Conservation (phyloP, 352 stramenopile species). For the Pythium diclinum region DNA sequence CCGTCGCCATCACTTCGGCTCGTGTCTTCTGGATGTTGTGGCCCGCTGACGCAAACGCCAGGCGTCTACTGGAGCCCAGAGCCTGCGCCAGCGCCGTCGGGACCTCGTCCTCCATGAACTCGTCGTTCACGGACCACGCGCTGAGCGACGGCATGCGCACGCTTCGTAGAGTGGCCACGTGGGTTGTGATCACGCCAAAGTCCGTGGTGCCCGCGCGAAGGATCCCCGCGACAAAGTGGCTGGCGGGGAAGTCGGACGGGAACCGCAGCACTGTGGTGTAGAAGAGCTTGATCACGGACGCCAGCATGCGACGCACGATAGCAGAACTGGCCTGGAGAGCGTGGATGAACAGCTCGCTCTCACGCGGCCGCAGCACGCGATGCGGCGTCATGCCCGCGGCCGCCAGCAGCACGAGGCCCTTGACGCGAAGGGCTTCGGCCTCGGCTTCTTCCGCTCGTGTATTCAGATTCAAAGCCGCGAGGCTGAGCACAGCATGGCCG, state of each 20-base stretch:
- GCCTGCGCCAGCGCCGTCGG: conserved; percentile 35
- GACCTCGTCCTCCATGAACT: conserved; percentile 57
- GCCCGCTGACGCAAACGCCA: conserved; percentile 47
- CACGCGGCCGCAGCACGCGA: conserved; percentile 33
- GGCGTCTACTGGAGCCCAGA: conserved; percentile 34
- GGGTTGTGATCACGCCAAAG: conserved; percentile 35
- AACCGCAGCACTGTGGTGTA: conserved; percentile 54
- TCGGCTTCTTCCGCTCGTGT: neutral
- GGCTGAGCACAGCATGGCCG: conserved; percentile 48
- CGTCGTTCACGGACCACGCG: conserved; percentile 60
- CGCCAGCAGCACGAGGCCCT: conserved; percentile 49
- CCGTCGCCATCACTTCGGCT: conserved; percentile 35
- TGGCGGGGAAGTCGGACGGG: conserved; percentile 32
- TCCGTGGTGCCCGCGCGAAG: conserved; percentile 47
- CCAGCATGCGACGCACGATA: conserved; percentile 19
- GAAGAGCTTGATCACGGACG: conserved; percentile 36
- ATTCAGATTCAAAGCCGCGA: conserved; percentile 39
- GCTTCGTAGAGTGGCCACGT: conserved; percentile 28
- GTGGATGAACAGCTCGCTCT: conserved; percentile 33
- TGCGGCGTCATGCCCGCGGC: conserved; percentile 48
- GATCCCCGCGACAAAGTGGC: conserved; percentile 62
- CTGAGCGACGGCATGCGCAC: conserved; percentile 42
- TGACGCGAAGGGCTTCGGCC: conserved; percentile 2
- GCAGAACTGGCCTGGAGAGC: conserved; percentile 31
- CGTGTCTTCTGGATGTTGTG: conserved; percentile 83